These are phyloP conservation scores for Chaetomium fimeti DNA, from an alignment of 495 filamentous ascomycete species.

Conservation along the genomic window DNA sequence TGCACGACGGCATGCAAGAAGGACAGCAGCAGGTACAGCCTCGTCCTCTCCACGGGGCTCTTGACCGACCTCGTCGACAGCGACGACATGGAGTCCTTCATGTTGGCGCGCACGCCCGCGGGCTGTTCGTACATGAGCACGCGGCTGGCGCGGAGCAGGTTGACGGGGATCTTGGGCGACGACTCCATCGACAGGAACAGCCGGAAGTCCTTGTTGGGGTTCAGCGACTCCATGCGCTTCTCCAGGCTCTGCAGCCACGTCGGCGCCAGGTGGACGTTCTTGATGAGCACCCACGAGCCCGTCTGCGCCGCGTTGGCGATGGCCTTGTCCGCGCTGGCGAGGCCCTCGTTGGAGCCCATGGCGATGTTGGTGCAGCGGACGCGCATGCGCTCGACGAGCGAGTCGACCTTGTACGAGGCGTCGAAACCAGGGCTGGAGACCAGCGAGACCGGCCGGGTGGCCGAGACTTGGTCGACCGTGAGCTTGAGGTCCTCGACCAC, in stretches of 20 bases:
- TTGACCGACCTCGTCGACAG: constrained; percentile 74
- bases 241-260: constrained; percentile 95
- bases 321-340: constrained; percentile 89
- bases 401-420: constrained; percentile 97
- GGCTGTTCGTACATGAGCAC: constrained; percentile 99
- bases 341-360: constrained; percentile 95
- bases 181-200: constrained; percentile 98
- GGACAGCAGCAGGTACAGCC: constrained; percentile 85
- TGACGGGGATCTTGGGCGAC: constrained; percentile 95
- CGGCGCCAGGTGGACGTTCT: constrained; percentile 97
- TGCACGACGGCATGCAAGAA: constrained; percentile 97
- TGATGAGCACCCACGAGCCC: constrained; percentile 95
- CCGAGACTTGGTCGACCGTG: constrained; percentile 77
- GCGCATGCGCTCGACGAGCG: constrained; percentile 77
- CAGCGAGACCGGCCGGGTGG: constrained; percentile 82
- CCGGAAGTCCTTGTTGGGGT: constrained; percentile 90
- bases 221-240: constrained; percentile 92
- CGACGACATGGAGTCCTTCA: constrained; percentile 93
- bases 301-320: constrained; percentile 89
- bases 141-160: constrained; percentile 85
- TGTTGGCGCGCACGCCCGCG: constrained; percentile 93
- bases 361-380: constrained; percentile 92
- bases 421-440: constrained; percentile 96
- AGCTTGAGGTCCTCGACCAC: constrained; percentile 79
- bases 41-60: constrained; percentile 84